phyloP scores from a whole-genome alignment of 371 early-diverging fungal species.

The Phascolomyces articulosus region DNA sequence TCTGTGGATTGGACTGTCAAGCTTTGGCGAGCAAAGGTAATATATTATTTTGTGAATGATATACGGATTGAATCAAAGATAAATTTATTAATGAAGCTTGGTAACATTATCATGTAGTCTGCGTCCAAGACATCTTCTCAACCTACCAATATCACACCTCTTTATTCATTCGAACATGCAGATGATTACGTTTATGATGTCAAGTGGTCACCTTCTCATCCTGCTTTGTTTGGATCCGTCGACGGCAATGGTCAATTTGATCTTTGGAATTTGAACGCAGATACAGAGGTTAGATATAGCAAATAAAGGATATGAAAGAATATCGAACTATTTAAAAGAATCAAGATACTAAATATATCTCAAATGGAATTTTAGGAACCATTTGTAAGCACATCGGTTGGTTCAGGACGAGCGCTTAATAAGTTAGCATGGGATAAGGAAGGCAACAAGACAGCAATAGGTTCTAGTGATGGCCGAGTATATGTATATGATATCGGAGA shows the following conservation, averaged over 20 bases:
- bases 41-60: too few relatives aligned
- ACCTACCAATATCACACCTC: conserved; percentile 63
- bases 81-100: too few relatives aligned
- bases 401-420: conserved; percentile 83
- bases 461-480: conserved; percentile 88
- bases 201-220: conserved; percentile 95
- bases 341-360: not conserved
- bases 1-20: conserved; percentile 97
- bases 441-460: conserved; percentile 81
- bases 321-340: not conserved
- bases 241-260: conserved; percentile 91
- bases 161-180: conserved; percentile 90
- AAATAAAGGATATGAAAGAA: not conserved
- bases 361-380: conserved; percentile 60
- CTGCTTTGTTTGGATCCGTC: conserved; percentile 90
- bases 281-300: conserved; percentile 79
- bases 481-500: conserved; percentile 92
- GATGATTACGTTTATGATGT: conserved; percentile 97
- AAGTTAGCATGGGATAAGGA: conserved; percentile 92
- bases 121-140: conserved; percentile 66
- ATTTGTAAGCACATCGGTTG: conserved; percentile 67
- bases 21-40: conserved; percentile 89
- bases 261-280: conserved; percentile 90
- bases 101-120: conserved; percentile 37
- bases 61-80: not conserved